Percentiles rank a stretch among this genome's conserved stretches.
phyloP scores from a whole-genome alignment of 2,329 filamentous ascomycete genomes.

The Pseudopyrenochaeta lycopersici region DNA sequence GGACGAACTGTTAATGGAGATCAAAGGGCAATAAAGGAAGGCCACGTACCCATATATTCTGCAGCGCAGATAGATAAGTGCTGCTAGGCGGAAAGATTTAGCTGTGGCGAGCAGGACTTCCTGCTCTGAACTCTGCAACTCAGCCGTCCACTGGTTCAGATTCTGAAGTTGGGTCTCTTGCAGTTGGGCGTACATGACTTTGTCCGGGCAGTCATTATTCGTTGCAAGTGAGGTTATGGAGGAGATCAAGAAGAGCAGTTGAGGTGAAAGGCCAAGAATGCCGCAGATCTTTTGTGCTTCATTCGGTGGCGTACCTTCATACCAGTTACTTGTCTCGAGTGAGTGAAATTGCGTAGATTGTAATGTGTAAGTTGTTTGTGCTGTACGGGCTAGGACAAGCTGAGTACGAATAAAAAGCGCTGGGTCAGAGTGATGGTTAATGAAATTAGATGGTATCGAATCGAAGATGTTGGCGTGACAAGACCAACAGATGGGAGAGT shows the following conservation, averaged over 20 bases:
- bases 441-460: slow-evolving; percentile 30
- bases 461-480: slow-evolving; percentile 45
- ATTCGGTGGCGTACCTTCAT: slow-evolving; percentile 23
- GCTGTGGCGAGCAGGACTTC: slow-evolving; percentile 40
- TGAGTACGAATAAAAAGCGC: slow-evolving; percentile 42
- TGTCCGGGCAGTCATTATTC: slow-evolving; percentile 22
- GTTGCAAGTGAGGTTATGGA: slow-evolving; percentile 36
- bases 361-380: slow-evolving; percentile 31
- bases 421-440: slow-evolving; percentile 35
- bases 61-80: slow-evolving; percentile 42
- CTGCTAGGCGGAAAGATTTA: slow-evolving; percentile 42
- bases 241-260: slow-evolving; percentile 40
- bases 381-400: slow-evolving; percentile 39
- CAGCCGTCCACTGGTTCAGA: slow-evolving; percentile 39
- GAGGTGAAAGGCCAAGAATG: slow-evolving; percentile 38
- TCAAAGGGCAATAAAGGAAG: not conserved
- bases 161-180: slow-evolving; percentile 37
- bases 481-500: slow-evolving; percentile 43
- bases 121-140: slow-evolving; percentile 29
- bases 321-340: slow-evolving; percentile 37
- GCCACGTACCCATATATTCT: slow-evolving; percentile 38
- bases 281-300: slow-evolving; percentile 37
- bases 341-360: slow-evolving; percentile 31
- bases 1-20: slow-evolving; percentile 4
- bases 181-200: slow-evolving; percentile 32